Base-by-base conservation (phyloP, 306 rosid genomes). In the Dalbergia oliveri region DNA sequence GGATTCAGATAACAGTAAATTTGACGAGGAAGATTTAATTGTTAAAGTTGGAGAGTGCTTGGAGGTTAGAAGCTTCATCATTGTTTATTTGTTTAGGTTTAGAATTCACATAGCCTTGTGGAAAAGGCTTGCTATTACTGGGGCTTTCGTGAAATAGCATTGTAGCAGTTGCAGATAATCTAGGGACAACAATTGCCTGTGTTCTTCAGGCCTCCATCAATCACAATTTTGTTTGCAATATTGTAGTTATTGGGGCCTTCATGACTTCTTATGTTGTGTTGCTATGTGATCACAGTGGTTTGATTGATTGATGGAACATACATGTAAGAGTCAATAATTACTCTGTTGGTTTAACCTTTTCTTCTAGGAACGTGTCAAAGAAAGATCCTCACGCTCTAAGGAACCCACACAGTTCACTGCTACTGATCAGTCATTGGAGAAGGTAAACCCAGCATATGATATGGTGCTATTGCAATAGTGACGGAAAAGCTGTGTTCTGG, bases 31-130 rank as follows among this genome's bases (percentile, higher is more conserved):
- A 68, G 93, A 91, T 84, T 86, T 95, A 84, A 85, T 95, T 76
- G 92, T 95, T 74, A 95, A 95, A 91, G 96, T 93, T 75, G 99
- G 98, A 76, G 99, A 90, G 69, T 88, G 88, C 87, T 83, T 95
- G 89, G 93, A 93, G 96, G 99, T 86, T 80, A 87, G 96, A 73
- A 77, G 69, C 78, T 75, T 72, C 33, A 37, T 73, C 64, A n/a
- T 63, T 58, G 12, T 39, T 76, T 37, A 23, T 10, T 63, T 58
- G 12, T 31, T 76, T 37, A 23, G 14, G 66, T 72, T 53, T 62
- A 66, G 56, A 71, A 54, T 73, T 69, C 72, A 57, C 37, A 14
- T 72, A 63, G 18, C 69, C 41, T 71, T 37, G 50, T 44, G 58
- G 69, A 59, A 71, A 41, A 69, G 81, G 69, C 69, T 49, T 56